Conservation (phyloP, 2,329 filamentous ascomycete species). For the Epichloe baconii region DNA sequence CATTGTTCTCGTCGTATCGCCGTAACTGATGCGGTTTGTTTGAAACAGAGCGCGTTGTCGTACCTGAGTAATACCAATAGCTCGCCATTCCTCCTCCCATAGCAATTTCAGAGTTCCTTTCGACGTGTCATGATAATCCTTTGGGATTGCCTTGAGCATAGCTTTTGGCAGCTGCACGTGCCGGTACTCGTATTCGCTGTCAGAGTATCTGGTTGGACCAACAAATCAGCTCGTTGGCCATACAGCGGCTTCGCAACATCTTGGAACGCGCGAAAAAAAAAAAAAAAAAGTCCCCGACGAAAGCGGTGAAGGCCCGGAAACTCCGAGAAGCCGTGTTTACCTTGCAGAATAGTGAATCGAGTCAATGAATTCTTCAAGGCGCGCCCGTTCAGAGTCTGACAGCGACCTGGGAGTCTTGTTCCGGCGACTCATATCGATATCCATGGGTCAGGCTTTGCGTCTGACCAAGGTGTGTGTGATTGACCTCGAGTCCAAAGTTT, state of each 20-base stretch:
- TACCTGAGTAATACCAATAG: constrained; percentile 93
- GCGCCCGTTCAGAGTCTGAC: constrained; percentile 66
- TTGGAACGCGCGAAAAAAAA: neutral
- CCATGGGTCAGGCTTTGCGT: constrained; percentile 16
- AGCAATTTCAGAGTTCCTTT: constrained; percentile 91
- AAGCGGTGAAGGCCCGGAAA: neutral
- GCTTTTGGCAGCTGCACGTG: constrained; percentile 96
- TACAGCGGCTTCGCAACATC: neutral
- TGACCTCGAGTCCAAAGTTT: neutral
- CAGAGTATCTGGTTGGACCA: constrained; percentile 58
- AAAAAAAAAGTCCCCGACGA: neutral
- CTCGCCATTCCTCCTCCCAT: constrained; percentile 98
- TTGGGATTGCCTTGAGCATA: constrained; percentile 94
- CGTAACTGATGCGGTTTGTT: neutral
- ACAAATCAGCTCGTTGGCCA: constrained; percentile 3
- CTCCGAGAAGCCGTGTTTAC: constrained; percentile 29
- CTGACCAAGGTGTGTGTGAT: constrained; percentile 5
- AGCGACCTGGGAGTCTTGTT: constrained; percentile 77
- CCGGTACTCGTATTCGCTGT: constrained; percentile 88
- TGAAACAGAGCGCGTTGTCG: constrained; percentile 10
- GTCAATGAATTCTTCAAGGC: constrained; percentile 83
- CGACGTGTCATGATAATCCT: constrained; percentile 79
- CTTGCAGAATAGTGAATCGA: constrained; percentile 89
- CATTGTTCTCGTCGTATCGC: neutral
- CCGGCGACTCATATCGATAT: constrained; percentile 70